Evolutionary conservation across 352 stramenopile species (phyloP).

Genomic region (Globisporangium ultimum): DNA sequence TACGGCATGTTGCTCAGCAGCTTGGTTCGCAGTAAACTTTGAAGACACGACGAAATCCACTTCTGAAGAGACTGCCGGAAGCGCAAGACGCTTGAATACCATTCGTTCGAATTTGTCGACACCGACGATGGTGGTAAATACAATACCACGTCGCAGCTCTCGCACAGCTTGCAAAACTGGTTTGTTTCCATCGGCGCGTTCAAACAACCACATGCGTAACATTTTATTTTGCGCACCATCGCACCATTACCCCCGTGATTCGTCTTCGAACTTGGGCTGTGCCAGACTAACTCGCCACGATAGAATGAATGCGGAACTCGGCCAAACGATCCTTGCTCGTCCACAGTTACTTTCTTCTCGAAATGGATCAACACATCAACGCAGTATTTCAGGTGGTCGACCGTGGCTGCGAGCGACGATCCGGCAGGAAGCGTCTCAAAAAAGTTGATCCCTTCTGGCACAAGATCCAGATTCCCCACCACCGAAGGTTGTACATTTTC

Average conservation of each 20-base stretch:
- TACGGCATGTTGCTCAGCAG: slow-evolving; percentile 77
- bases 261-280: slow-evolving; percentile 21
- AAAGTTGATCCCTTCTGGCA: slow-evolving; percentile 64
- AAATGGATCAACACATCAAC: slow-evolving; percentile 86
- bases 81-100: slow-evolving; percentile 67
- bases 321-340: slow-evolving; percentile 59
- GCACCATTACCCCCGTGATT: slow-evolving; percentile 19
- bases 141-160: slow-evolving; percentile 69
- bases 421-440: slow-evolving; percentile 55
- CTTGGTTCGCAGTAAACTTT: slow-evolving; percentile 57
- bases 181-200: slow-evolving; percentile 65
- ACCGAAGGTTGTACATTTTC: slow-evolving; percentile 6
- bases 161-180: slow-evolving; percentile 74
- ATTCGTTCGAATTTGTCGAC: slow-evolving; percentile 76
- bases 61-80: slow-evolving; percentile 79
- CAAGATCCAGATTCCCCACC: slow-evolving; percentile 44
- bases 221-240: slow-evolving; percentile 64
- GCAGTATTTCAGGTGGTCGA: slow-evolving; percentile 81
- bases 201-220: slow-evolving; percentile 67
- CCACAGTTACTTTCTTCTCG: slow-evolving; percentile 81
- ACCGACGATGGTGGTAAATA: slow-evolving; percentile 78
- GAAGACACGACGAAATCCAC: slow-evolving; percentile 74
- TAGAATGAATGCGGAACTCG: slow-evolving; percentile 75
- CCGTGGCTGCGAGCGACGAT: slow-evolving; percentile 46
- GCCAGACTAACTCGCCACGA: slow-evolving; percentile 73